Evolutionary conservation across 345 rosid genomes (phyloP).

Genomic region (Corchorus capsularis): DNA sequence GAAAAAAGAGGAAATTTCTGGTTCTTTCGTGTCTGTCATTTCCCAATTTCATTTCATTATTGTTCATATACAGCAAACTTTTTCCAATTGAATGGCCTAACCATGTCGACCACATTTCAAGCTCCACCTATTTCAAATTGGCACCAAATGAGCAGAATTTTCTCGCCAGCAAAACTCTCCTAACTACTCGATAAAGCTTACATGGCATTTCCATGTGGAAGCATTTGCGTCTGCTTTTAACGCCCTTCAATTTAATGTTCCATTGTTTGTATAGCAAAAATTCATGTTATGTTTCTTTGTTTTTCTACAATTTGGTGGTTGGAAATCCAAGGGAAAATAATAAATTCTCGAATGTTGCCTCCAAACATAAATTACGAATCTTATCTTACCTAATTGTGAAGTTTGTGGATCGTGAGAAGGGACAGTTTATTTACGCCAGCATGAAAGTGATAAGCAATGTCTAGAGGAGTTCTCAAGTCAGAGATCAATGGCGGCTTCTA

Average conservation of each 20-base stretch:
- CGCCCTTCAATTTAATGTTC: too few species aligned
- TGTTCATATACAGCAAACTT: background rate
- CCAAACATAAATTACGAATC: slow-evolving; percentile 38
- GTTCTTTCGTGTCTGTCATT: background rate
- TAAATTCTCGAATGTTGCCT: slow-evolving; percentile 35
- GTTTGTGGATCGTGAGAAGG: slow-evolving; percentile 34
- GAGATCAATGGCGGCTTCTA: background rate
- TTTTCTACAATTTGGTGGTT: slow-evolving; percentile 40
- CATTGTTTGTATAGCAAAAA: background rate
- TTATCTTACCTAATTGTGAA: slow-evolving; percentile 48
- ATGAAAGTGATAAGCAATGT: slow-evolving; percentile 25
- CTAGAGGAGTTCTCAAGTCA: background rate
- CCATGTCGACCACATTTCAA: background rate
- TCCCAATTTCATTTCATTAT: background rate
- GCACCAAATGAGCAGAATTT: background rate
- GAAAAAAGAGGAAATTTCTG: background rate
- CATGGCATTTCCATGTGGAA: too few species aligned
- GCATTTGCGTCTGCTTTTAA: too few species aligned
- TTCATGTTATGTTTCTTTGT: background rate
- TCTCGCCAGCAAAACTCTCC: background rate
- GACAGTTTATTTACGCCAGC: slow-evolving; percentile 30
- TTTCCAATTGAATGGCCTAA: background rate
- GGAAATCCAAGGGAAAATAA: slow-evolving; percentile 41
- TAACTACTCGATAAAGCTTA: too few species aligned
- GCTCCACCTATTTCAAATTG: background rate